Evolutionary conservation across 306 rosid genomes (phyloP).

Genomic region (Sicyos edulis): DNA sequence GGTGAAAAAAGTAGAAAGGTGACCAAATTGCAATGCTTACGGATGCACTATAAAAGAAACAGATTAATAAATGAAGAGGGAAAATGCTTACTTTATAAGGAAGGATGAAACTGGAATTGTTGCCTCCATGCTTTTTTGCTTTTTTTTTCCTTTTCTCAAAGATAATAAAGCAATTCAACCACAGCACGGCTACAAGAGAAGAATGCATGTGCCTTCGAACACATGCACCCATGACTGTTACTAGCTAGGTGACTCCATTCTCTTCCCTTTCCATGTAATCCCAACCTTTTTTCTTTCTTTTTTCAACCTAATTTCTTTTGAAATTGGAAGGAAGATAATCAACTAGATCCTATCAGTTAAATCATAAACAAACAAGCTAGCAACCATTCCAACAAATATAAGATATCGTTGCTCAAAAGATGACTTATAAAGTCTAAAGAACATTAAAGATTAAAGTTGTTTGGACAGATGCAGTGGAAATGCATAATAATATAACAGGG

Average conservation of each 20-base stretch:
- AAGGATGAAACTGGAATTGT: slow-evolving; percentile 15
- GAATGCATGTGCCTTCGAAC: slow-evolving; percentile 22
- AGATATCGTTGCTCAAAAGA: slow-evolving; percentile 1
- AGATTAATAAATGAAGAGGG: neutral
- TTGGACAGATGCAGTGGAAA: slow-evolving; percentile 22
- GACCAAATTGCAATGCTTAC: slow-evolving; percentile 30
- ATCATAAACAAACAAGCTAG: neutral
- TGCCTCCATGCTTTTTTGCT: slow-evolving; percentile 21
- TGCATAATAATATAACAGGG: slow-evolving; percentile 16
- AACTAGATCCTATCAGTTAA: neutral
- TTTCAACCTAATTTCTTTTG: slow-evolving; percentile 4
- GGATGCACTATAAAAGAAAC: neutral
- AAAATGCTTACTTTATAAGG: slow-evolving; percentile 11
- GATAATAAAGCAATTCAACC: slow-evolving; percentile 15
- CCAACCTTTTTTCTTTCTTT: neutral
- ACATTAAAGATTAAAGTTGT: slow-evolving; percentile 21
- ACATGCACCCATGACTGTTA: slow-evolving; percentile 21
- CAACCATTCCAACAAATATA: slow-evolving; percentile 5
- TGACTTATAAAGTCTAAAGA: slow-evolving; percentile 1
- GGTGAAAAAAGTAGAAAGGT: slow-evolving; percentile 26
- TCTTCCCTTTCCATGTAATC: slow-evolving; percentile 19
- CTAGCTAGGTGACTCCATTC: slow-evolving; percentile 8
- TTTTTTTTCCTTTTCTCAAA: slow-evolving; percentile 14
- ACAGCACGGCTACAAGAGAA: neutral
- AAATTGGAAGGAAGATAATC: neutral